Evolutionary conservation across 176 grass and related monocot species (phyloP).

Genomic region (Oryza longistaminata): DNA sequence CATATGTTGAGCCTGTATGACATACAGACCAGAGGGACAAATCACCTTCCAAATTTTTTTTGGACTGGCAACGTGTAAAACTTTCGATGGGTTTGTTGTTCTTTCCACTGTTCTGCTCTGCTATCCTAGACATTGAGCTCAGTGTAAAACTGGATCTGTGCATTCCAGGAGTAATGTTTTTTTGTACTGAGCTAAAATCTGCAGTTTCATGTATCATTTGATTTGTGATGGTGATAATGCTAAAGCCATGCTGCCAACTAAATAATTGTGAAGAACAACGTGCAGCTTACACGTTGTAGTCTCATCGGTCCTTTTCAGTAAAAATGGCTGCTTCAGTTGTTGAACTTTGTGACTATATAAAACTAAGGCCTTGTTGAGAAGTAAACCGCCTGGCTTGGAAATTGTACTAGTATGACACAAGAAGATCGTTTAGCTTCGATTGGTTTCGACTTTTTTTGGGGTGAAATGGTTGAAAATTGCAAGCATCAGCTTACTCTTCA

Average conservation of each 20-base stretch:
- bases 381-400: background rate
- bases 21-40: background rate
- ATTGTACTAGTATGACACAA: background rate
- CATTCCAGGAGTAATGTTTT: background rate
- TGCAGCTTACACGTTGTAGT: too few relatives aligned
- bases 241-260: too few relatives aligned
- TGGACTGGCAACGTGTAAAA: background rate
- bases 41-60: background rate
- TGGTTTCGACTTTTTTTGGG: background rate
- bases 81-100: constrained; percentile 4
- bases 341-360: background rate
- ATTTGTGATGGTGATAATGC: background rate
- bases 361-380: background rate
- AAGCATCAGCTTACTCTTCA: background rate
- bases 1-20: background rate
- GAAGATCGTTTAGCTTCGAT: background rate
- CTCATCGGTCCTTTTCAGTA: too few relatives aligned
- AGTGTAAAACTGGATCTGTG: background rate
- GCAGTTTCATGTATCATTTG: background rate
- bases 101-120: background rate
- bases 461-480: background rate
- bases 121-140: background rate
- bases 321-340: background rate
- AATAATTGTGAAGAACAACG: background rate
- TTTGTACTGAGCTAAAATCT: background rate